Conservation (phyloP, 768 basidiomycete genomes). For the Boletus huronensis region DNA sequence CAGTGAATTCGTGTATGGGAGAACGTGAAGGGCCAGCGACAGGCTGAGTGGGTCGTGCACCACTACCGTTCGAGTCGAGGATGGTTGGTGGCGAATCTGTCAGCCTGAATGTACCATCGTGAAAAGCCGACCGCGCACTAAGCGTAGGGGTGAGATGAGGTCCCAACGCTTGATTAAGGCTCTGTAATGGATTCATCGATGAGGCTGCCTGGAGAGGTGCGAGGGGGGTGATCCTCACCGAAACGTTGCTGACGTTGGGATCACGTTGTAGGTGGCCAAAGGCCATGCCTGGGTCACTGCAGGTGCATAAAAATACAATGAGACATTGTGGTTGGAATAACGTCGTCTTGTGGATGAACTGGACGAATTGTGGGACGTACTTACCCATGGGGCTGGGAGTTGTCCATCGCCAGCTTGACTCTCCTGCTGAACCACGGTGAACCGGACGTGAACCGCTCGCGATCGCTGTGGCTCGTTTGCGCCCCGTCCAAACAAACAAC, state of each 20-base stretch:
- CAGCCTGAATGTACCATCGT: constrained; percentile 28
- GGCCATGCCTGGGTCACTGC: constrained; percentile 57
- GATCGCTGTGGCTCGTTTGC: constrained; percentile 33
- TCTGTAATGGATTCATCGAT: constrained; percentile 34
- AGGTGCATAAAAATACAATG: constrained; percentile 19
- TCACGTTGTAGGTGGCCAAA: constrained; percentile 61
- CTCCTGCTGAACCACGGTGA: constrained; percentile 33
- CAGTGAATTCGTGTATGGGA: constrained; percentile 32
- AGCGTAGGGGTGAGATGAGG: constrained; percentile 44
- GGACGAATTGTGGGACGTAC: constrained; percentile 16
- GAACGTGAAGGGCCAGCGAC: constrained; percentile 30
- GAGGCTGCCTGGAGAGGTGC: constrained; percentile 25
- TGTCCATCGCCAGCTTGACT: constrained; percentile 30
- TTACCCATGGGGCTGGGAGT: constrained; percentile 34
- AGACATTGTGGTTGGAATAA: constrained; percentile 9
- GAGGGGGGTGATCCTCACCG: constrained; percentile 42
- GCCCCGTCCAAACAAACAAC: constrained; percentile 25
- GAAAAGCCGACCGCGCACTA: constrained; percentile 31
- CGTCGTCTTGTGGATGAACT: not conserved
- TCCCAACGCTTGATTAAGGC: constrained; percentile 60
- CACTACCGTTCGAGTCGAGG: constrained; percentile 25
- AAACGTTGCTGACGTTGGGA: constrained; percentile 53
- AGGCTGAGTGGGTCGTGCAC: constrained; percentile 25
- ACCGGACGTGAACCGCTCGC: constrained; percentile 36
- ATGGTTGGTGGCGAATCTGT: constrained; percentile 33